Evolutionary conservation across 2,329 filamentous ascomycete species (phyloP).

Genomic region (Beauveria medogensis): DNA sequence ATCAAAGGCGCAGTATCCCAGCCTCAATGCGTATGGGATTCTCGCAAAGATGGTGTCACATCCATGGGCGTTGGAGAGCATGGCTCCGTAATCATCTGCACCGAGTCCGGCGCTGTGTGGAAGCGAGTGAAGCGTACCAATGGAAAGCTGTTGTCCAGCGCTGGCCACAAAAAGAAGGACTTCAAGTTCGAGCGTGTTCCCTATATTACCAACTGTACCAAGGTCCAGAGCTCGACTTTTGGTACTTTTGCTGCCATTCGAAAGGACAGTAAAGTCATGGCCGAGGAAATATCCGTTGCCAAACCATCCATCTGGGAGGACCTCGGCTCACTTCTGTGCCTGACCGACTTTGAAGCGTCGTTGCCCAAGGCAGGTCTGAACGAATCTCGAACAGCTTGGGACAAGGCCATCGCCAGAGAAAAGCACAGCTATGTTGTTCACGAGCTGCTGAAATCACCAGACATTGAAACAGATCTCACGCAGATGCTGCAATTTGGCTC

Average conservation of each 20-base stretch:
- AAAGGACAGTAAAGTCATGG: constrained; percentile 75
- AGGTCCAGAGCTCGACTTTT: constrained; percentile 79
- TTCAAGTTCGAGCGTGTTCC: constrained; percentile 94
- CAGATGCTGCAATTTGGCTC: constrained; percentile 37
- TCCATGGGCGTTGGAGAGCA: constrained; percentile 88
- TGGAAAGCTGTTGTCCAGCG: constrained; percentile 57
- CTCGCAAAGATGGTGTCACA: constrained; percentile 75
- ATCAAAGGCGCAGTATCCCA: constrained; percentile 73
- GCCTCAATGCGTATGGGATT: constrained; percentile 80
- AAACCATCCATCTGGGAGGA: constrained; percentile 68
- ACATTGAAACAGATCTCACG: constrained; percentile 56
- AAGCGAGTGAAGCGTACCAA: constrained; percentile 75
- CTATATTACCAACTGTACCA: constrained; percentile 74
- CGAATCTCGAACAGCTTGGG: constrained; percentile 33
- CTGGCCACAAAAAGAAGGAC: constrained; percentile 65
- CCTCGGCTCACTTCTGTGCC: constrained; percentile 59
- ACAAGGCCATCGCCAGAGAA: constrained; percentile 27
- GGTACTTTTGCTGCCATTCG: constrained; percentile 85
- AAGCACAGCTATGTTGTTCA: constrained; percentile 43
- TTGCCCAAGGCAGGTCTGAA: constrained; percentile 25
- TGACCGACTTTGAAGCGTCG: constrained; percentile 49
- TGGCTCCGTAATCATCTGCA: constrained; percentile 90
- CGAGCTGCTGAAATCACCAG: constrained; percentile 51
- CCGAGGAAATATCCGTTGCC: constrained; percentile 58
- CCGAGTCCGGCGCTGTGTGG: constrained; percentile 89